Percentiles rank a stretch among this genome's conserved stretches.
These are phyloP conservation scores for Crithidia fasciculata DNA, from an alignment of 208 protist genomes.

Conservation along the genomic window DNA sequence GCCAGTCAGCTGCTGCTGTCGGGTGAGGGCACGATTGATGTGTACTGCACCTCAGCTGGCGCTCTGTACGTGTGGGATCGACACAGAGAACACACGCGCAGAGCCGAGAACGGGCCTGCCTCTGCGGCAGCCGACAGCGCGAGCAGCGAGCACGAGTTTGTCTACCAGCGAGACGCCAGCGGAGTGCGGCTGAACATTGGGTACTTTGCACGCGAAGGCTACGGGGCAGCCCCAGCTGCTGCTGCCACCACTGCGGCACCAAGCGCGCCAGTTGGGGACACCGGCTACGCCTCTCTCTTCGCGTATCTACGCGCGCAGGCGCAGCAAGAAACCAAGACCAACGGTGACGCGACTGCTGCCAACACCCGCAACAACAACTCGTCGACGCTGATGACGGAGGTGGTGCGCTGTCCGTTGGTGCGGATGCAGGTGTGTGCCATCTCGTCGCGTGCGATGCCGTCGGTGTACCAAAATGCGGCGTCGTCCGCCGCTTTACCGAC, in stretches of 20 bases:
- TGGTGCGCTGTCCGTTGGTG: slow-evolving; percentile 5
- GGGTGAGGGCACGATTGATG: slow-evolving; percentile 6
- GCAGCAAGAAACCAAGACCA: no score
- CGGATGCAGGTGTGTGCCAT: slow-evolving; percentile 28
- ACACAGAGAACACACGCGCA: neutral
- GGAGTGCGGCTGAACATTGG: slow-evolving; percentile 8
- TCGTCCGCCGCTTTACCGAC: neutral
- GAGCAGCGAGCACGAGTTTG: slow-evolving; percentile 6
- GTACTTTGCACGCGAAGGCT: slow-evolving; percentile 2
- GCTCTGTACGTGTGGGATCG: slow-evolving; percentile 18
- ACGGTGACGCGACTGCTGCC: neutral
- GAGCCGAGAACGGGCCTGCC: neutral
- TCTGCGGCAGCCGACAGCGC: neutral
- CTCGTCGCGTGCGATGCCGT: slow-evolving; percentile 17
- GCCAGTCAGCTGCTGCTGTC: neutral
- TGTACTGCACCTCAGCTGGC: slow-evolving; percentile 11
- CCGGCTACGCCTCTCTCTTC: slow-evolving; percentile 5
- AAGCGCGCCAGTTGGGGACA: neutral
- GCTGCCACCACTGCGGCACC: no score
- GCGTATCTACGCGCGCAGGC: slow-evolving; percentile 15
- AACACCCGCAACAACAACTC: neutral
- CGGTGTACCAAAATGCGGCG: neutral
- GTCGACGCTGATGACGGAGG: neutral
- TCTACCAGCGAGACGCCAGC: slow-evolving; percentile 15
- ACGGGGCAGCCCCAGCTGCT: no score